Base-by-base conservation (phyloP, 768 basidiomycete genomes). In the Pulveroboletus frians region DNA sequence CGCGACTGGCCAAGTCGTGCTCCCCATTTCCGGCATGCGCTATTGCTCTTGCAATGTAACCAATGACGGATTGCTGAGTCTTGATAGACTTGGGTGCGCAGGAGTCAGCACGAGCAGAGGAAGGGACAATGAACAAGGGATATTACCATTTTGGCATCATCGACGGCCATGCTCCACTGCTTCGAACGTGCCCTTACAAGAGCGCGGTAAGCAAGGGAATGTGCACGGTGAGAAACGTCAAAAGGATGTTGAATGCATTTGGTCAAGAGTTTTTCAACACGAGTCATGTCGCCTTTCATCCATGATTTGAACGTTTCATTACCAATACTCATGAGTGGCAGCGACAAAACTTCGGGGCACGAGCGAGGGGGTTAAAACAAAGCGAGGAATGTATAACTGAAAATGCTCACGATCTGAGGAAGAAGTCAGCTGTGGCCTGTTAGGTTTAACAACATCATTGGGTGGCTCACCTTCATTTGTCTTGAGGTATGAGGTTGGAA, bases 31-130 rank as follows among this genome's bases (percentile, higher is more conserved):
- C 26, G 14, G 39, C 11, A 1, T 1, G 23, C 1, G 53, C 40
- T 2, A 59, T 31, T 31, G 56, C 42, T 1, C 15, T 4, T 9
- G 57, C 57, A 11, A 59, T 42, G 31, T 55, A 23, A 20, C 46
- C 53, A 2, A 59, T 36, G 4, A 29, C 34, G 1, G 57, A 59
- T n/a, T 7, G 29, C 11, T 35, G 50, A 23, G 32, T 13, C 11
- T 50, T 3, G 18, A 50, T 31, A 27, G 58, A 59, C 53, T 55
- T 42, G 15, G 1, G 23, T 1, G 9, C 17, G 1, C 0, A 4
- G 27, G 3, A 1, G 17, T 54, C 23, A 54, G 21, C 7, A 20
- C 9, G 3, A 15, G 10, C 4, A 23, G 23, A 13, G 10, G 1
- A 18, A 14, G 4, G 0, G 26, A 15, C 2, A 20, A 21, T 1